Percentiles rank a stretch among this genome's conserved stretches.
These are phyloP conservation scores for Cladosporium phlei DNA, from an alignment of 2,329 filamentous ascomycete genomes.

Conservation along the genomic window DNA sequence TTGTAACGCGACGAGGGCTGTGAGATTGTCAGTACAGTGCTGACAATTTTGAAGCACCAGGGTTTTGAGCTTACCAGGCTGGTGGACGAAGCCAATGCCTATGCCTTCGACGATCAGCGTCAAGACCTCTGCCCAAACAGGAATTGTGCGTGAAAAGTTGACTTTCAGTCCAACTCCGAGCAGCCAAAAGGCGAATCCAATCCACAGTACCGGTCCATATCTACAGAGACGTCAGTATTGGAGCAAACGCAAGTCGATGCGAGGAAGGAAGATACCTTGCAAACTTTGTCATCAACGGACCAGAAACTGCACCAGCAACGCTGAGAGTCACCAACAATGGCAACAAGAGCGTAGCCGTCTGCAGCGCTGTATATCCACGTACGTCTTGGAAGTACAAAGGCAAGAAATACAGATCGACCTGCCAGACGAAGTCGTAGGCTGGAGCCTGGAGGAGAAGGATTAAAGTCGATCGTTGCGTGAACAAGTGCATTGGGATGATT, in stretches of 20 bases:
- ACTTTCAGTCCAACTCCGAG: slow-evolving; percentile 9
- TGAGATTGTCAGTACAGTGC: not conserved
- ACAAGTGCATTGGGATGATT: slow-evolving; percentile 5
- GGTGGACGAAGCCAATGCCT: slow-evolving; percentile 9
- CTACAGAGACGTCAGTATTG: not conserved
- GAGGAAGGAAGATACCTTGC: not conserved
- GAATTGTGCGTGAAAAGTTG: slow-evolving; percentile 7
- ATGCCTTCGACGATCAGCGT: not conserved
- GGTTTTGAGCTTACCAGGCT: slow-evolving; percentile 8
- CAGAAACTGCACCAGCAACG: slow-evolving; percentile 2
- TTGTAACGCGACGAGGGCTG: slow-evolving; percentile 9
- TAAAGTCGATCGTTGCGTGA: slow-evolving; percentile 1
- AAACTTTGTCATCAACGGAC: slow-evolving; percentile 8
- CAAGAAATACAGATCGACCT: slow-evolving; percentile 32
- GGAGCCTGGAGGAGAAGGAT: slow-evolving; percentile 7
- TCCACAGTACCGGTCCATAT: slow-evolving; percentile 6
- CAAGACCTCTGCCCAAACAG: not conserved
- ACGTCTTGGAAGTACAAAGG: slow-evolving; percentile 41
- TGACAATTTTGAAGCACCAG: not conserved
- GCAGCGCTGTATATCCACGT: slow-evolving; percentile 31
- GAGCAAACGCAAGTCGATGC: not conserved
- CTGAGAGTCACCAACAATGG: slow-evolving; percentile 20
- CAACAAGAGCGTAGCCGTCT: slow-evolving; percentile 37
- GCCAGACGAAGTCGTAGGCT: slow-evolving; percentile 7
- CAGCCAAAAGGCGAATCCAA: slow-evolving; percentile 5